These are phyloP conservation scores for Glycine soja DNA, from an alignment of 306 rosid species.

Conservation along the genomic window DNA sequence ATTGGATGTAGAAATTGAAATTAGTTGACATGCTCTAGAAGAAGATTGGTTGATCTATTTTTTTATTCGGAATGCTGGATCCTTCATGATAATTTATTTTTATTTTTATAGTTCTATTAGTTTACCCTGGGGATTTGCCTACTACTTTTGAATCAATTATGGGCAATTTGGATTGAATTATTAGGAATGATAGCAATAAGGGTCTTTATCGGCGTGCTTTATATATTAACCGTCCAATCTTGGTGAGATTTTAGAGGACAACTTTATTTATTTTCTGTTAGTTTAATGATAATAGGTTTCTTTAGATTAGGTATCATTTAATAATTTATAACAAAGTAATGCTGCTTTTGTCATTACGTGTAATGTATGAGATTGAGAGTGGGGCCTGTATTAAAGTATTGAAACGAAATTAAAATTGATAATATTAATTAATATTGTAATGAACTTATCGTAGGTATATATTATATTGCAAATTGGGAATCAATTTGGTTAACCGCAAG, in stretches of 20 bases:
- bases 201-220: slow-evolving; percentile 59
- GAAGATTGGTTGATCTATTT: background rate
- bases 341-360: slow-evolving; percentile 57
- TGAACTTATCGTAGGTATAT: slow-evolving; percentile 2
- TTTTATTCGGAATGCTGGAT: slow-evolving; percentile 18
- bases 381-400: background rate
- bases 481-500: slow-evolving; percentile 1
- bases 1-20: slow-evolving; percentile 29
- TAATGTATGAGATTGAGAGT: slow-evolving; percentile 21
- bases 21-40: slow-evolving; percentile 42
- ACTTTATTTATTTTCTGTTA: slow-evolving; percentile 38
- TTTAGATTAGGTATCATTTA: slow-evolving; percentile 56
- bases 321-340: slow-evolving; percentile 26
- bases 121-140: slow-evolving; percentile 28
- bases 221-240: slow-evolving; percentile 38
- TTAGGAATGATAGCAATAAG: slow-evolving; percentile 37
- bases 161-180: slow-evolving; percentile 47
- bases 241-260: slow-evolving; percentile 33
- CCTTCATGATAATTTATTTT: slow-evolving; percentile 15
- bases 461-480: background rate
- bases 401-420: background rate
- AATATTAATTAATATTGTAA: background rate
- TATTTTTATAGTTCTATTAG: slow-evolving; percentile 5
- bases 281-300: slow-evolving; percentile 52
- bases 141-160: slow-evolving; percentile 52